Conservation (phyloP, 345 rosid species). For the Xanthoceras sorbifolium region DNA sequence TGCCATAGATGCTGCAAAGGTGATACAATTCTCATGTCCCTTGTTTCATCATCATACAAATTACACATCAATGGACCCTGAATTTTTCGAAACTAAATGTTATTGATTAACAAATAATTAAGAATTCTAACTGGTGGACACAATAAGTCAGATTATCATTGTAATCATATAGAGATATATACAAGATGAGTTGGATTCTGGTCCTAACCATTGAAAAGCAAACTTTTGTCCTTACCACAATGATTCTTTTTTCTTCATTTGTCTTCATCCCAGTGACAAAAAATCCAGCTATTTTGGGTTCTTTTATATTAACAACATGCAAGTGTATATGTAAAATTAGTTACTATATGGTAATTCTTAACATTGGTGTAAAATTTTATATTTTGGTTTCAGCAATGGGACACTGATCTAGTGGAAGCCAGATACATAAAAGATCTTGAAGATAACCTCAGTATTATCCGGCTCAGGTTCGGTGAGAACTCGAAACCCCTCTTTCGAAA, state of each 20-base stretch:
- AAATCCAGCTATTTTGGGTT: not conserved
- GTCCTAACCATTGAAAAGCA: slow-evolving; percentile 17
- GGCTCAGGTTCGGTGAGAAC: slow-evolving; percentile 66
- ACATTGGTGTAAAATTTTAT: not conserved
- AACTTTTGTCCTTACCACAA: slow-evolving; percentile 18
- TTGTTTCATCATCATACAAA: not conserved
- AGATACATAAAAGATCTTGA: slow-evolving; percentile 64
- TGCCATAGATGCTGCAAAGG: slow-evolving; percentile 83
- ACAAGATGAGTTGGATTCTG: slow-evolving; percentile 5
- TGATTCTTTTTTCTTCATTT: slow-evolving; percentile 4
- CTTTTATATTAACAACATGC: not conserved
- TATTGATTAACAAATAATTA: not conserved
- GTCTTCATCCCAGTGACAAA: not conserved
- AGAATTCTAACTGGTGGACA: not conserved
- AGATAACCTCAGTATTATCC: slow-evolving; percentile 70
- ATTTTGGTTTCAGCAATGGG: slow-evolving; percentile 73
- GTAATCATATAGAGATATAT: not conserved
- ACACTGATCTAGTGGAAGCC: slow-evolving; percentile 73
- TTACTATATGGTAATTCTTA: not conserved
- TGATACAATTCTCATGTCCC: slow-evolving; percentile 18
- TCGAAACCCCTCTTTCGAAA: slow-evolving; percentile 73
- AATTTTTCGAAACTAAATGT: not conserved
- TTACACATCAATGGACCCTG: not conserved
- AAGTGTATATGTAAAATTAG: too few relatives aligned
- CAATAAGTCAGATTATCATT: not conserved